These are phyloP conservation scores for Garcileccinum viscosum DNA, from an alignment of 1,284 basidiomycete species.

Conservation along the genomic window DNA sequence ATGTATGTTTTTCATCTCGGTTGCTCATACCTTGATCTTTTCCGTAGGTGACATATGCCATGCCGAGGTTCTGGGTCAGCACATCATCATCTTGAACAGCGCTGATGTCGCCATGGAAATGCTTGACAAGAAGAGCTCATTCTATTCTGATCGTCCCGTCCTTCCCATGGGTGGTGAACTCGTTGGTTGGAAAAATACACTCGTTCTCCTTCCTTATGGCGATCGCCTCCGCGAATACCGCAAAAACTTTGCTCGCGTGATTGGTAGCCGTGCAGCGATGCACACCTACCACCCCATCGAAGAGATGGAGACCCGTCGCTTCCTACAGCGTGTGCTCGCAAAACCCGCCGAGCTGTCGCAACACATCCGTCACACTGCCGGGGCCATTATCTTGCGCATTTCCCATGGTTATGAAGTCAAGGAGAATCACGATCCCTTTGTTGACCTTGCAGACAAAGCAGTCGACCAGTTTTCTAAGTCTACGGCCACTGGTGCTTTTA, in stretches of 20 bases:
- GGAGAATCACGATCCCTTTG: constrained; percentile 61
- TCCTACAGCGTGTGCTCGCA: constrained; percentile 59
- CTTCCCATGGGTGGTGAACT: constrained; percentile 67
- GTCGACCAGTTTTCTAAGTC: constrained; percentile 64
- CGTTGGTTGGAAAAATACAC: constrained; percentile 69
- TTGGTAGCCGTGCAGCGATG: constrained; percentile 60
- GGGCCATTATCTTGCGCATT: constrained; percentile 63
- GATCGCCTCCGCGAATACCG: constrained; percentile 68
- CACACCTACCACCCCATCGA: constrained; percentile 54
- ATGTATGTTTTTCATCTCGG: background rate
- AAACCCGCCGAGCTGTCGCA: constrained; percentile 58
- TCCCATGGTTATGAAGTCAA: constrained; percentile 67
- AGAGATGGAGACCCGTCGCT: constrained; percentile 60
- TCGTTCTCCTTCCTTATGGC: constrained; percentile 66
- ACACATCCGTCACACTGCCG: constrained; percentile 65
- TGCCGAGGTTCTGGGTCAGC: constrained; percentile 63
- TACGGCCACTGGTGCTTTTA: constrained; percentile 61
- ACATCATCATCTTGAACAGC: constrained; percentile 66
- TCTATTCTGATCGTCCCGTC: constrained; percentile 72
- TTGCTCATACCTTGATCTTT: background rate
- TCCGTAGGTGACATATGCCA: constrained; percentile 63
- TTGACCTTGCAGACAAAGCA: constrained; percentile 61
- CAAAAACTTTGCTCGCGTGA: constrained; percentile 60
- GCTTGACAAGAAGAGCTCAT: constrained; percentile 71
- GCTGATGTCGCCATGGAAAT: constrained; percentile 59